Percentiles rank a stretch among this genome's conserved stretches.
Evolutionary conservation across 106 monocot species (phyloP).

Genomic region (Dendrobium officinale): DNA sequence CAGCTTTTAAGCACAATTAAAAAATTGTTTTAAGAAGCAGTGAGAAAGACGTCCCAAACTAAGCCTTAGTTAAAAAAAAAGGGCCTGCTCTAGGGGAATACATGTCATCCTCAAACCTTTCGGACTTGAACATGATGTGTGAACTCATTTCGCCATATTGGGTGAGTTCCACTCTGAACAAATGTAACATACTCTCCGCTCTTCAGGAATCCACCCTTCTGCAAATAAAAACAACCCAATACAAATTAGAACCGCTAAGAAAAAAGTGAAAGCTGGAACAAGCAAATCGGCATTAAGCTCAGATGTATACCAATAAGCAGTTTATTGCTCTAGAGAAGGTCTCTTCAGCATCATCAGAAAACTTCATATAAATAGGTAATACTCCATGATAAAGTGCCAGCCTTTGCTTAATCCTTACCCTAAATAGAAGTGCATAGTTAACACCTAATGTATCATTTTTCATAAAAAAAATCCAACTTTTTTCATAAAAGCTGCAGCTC

Average conservation of each 20-base stretch:
- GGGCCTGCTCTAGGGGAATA: neutral
- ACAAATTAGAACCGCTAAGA: neutral
- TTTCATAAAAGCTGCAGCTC: neutral
- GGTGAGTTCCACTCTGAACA: slow-evolving; percentile 70
- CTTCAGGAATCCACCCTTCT: slow-evolving; percentile 43
- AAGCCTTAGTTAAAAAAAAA: neutral
- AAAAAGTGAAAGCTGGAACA: slow-evolving; percentile 4
- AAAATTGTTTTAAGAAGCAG: too few relatives aligned
- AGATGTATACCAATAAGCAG: slow-evolving; percentile 53
- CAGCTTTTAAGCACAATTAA: too few relatives aligned
- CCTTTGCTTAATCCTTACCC: slow-evolving; percentile 80
- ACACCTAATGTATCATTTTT: neutral
- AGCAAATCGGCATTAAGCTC: neutral
- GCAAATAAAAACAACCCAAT: neutral
- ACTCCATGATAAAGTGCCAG: slow-evolving; percentile 91
- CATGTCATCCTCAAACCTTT: slow-evolving; percentile 36
- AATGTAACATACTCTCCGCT: slow-evolving; percentile 71
- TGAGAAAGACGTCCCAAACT: too few relatives aligned
- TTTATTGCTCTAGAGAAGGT: slow-evolving; percentile 74
- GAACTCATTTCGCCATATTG: slow-evolving; percentile 75
- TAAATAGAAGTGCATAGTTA: slow-evolving; percentile 15
- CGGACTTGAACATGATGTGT: slow-evolving; percentile 95
- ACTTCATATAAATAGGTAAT: slow-evolving; percentile 56
- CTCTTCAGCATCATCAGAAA: slow-evolving; percentile 84
- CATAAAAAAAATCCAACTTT: too few relatives aligned